Conservation (phyloP, 768 basidiomycete genomes). For the Suillus lakei region DNA sequence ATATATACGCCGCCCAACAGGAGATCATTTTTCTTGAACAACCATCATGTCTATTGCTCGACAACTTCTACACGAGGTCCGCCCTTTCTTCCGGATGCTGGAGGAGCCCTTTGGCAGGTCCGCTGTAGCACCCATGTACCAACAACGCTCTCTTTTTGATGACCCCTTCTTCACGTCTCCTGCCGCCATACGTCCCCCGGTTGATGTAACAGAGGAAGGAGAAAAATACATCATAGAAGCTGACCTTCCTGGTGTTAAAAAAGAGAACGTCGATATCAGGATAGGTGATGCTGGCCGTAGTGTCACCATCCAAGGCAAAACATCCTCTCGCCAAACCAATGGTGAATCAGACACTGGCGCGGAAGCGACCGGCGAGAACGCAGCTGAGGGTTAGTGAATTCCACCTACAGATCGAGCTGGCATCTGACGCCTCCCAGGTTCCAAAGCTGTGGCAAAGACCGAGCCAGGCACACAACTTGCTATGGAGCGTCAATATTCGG, state of each 20-base stretch:
- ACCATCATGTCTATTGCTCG: slow-evolving; percentile 67
- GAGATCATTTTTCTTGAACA: neutral
- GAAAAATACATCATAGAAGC: slow-evolving; percentile 73
- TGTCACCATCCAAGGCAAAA: slow-evolving; percentile 73
- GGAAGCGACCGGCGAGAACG: slow-evolving; percentile 22
- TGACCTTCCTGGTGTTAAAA: slow-evolving; percentile 79
- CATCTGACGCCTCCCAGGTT: slow-evolving; percentile 1
- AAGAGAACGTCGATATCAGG: slow-evolving; percentile 73
- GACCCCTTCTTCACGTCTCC: slow-evolving; percentile 53
- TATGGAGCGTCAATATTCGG: slow-evolving; percentile 62
- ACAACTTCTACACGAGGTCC: slow-evolving; percentile 68
- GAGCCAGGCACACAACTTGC: slow-evolving; percentile 48
- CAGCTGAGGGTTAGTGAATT: slow-evolving; percentile 29
- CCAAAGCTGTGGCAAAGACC: slow-evolving; percentile 22
- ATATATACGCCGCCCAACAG: neutral
- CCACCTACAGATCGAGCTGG: slow-evolving; percentile 16
- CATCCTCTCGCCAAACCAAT: slow-evolving; percentile 33
- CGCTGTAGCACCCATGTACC: slow-evolving; percentile 28
- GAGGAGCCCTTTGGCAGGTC: slow-evolving; percentile 62
- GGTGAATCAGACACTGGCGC: slow-evolving; percentile 21
- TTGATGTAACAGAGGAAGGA: slow-evolving; percentile 71
- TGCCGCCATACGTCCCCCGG: slow-evolving; percentile 50
- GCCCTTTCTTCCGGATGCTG: slow-evolving; percentile 76
- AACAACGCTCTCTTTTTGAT: slow-evolving; percentile 46
- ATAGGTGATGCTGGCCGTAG: slow-evolving; percentile 73